Percentiles rank a stretch among this genome's conserved stretches.
These are phyloP conservation scores for Orbilia blumenaviensis DNA, from an alignment of 2,329 filamentous ascomycete species.

Conservation along the genomic window DNA sequence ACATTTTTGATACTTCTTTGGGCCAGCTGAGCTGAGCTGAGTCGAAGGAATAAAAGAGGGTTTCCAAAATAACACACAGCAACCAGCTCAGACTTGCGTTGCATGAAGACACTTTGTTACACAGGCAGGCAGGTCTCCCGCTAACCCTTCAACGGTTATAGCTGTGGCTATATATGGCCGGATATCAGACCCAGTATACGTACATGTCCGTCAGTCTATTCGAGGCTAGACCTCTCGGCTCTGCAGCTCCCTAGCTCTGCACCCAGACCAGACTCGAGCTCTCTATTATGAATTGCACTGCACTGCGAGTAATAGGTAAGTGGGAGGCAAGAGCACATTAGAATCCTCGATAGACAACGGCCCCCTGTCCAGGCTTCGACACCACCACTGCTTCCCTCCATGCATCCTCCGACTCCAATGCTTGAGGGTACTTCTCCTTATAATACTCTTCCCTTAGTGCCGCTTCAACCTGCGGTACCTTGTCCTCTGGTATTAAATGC, in stretches of 20 bases:
- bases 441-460: constrained; percentile 87
- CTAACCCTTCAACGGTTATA: too few species aligned
- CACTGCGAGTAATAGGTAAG: background rate
- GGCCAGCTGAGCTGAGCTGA: too few species aligned
- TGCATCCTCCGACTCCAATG: constrained; percentile 73
- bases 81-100: constrained; percentile 8
- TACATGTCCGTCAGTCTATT: too few species aligned
- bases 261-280: background rate
- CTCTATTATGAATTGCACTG: background rate
- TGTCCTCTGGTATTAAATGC: constrained; percentile 85
- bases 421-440: constrained; percentile 72
- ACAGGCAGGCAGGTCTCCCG: too few species aligned
- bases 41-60: background rate
- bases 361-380: constrained; percentile 81
- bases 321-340: constrained; percentile 9
- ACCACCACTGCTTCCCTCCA: constrained; percentile 83
- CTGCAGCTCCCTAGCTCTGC: too few species aligned
- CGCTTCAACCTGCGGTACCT: constrained; percentile 78
- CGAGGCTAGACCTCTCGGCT: background rate
- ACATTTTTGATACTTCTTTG: background rate
- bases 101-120: background rate
- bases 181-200: too few species aligned
- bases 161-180: too few species aligned
- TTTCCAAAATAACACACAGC: constrained; percentile 8
- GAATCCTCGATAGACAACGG: constrained; percentile 57